Percentiles rank a stretch among this genome's conserved stretches.
Conservation (phyloP, 108 stramenopile species). For the Seminavis robusta region DNA sequence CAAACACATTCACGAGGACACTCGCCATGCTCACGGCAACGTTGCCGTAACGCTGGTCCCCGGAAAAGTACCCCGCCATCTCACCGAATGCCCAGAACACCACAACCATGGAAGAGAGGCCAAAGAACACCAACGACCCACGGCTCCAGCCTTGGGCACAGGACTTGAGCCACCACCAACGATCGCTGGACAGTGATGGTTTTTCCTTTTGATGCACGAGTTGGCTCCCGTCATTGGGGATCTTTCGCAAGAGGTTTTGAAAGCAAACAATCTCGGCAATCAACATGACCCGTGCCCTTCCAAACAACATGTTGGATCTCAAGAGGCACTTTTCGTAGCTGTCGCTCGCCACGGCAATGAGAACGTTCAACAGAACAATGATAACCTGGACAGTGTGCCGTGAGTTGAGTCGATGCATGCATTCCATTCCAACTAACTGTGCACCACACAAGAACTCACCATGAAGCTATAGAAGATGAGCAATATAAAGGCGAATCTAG, state of each 20-base stretch:
- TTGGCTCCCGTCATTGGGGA: background rate
- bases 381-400: constrained; percentile 26
- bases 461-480: constrained; percentile 39
- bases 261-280: constrained; percentile 60
- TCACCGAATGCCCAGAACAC: constrained; percentile 47
- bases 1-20: constrained; percentile 34
- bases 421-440: background rate
- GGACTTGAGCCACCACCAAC: constrained; percentile 14
- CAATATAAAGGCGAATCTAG: constrained; percentile 37
- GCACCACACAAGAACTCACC: no score
- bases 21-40: constrained; percentile 31
- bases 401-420: background rate
- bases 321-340: constrained; percentile 58
- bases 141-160: constrained; percentile 30
- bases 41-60: constrained; percentile 20
- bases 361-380: constrained; percentile 58
- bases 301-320: constrained; percentile 43
- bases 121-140: constrained; percentile 42
- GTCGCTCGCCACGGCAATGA: constrained; percentile 77
- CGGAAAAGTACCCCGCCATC: constrained; percentile 22
- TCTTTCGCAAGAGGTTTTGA: constrained; percentile 37
- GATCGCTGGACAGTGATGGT: no score
- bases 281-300: constrained; percentile 49
- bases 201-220: constrained; percentile 18
- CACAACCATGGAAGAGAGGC: constrained; percentile 29